Evolutionary conservation across 2,329 filamentous ascomycete genomes (phyloP), one percentile per base, ranked within the genome.

Genomic region (Emergomyces orientalis): DNA sequence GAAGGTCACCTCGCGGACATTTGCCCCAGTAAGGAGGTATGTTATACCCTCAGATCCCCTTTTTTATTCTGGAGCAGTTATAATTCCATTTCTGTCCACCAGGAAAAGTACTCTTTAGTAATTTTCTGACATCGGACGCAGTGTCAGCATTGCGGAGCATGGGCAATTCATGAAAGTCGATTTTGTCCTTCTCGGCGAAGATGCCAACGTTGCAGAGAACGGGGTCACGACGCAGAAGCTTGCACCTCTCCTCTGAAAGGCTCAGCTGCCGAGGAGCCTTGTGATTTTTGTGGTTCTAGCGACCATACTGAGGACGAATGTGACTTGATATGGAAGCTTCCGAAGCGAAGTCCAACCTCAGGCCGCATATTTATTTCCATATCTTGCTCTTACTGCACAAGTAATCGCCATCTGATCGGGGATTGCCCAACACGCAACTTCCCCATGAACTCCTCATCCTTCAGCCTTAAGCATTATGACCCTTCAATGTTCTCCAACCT

Each of bases 261-360:
- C 19, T 84, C 86, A 62, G 79, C 79, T 32, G 62, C 66, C n/a
- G 75, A 78, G 27, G 75, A 81, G 56, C 79, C 81, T 2, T 91
- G 88, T 71, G 82, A 83, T 13, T 76, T 85, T 41, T 91, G 88
- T 72, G 76, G 76, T 47, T 80, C 80, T 7, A 66, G 69, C 2
- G 77, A 80, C 9, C 88, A 91, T 68, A 67, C 80, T 9, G 88
- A 90, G 69, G 71, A 77, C 14, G 74, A 81, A 2, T 90, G 88
- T 71, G 80, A 82, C 61, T 76, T 80, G 57, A 75, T 87, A 30
- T 90, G 86, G 86, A 75, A 76, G 63, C 68, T 75, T 14, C 74
- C 74, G 11, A 69, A 62, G 30, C 67, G 66, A 43, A 68, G 69
- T 32, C 63, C 65, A 8, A 63, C 69, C 9, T 61, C 68, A 6